Conservation (phyloP, 352 stramenopile genomes). For the Phytopythium litorale region DNA sequence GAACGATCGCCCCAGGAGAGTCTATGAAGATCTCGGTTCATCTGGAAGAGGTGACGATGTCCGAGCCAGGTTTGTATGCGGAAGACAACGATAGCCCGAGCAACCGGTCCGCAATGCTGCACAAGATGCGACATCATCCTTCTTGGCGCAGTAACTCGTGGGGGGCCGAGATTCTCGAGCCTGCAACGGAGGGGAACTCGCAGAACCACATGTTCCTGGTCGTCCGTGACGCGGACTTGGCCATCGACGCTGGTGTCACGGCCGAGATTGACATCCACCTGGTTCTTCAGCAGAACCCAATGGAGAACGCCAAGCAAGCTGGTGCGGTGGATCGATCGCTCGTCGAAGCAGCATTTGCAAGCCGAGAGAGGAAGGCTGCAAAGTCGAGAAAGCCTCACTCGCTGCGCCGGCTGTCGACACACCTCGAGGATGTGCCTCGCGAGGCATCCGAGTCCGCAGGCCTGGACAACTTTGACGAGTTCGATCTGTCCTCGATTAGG, state of each 20-base stretch:
- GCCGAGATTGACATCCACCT: constrained; percentile 70
- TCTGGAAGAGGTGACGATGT: constrained; percentile 56
- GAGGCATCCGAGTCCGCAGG: constrained; percentile 37
- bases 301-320: constrained; percentile 30
- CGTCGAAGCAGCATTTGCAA: constrained; percentile 58
- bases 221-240: constrained; percentile 67
- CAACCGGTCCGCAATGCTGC: constrained; percentile 35
- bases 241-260: constrained; percentile 36
- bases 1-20: constrained; percentile 64
- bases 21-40: constrained; percentile 77
- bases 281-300: constrained; percentile 53
- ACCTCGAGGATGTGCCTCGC: constrained; percentile 31
- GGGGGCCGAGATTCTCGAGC: constrained; percentile 52
- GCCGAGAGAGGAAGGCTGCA: constrained; percentile 51
- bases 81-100: constrained; percentile 29
- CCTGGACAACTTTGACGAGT: constrained; percentile 76
- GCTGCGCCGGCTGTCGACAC: constrained; percentile 28
- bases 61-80: constrained; percentile 18
- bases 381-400: constrained; percentile 43
- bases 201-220: constrained; percentile 77
- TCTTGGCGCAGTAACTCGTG: constrained; percentile 84
- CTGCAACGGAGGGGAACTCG: constrained; percentile 28
- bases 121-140: constrained; percentile 77
- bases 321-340: constrained; percentile 32
- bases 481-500: constrained; percentile 66